Conservation (phyloP, 2,329 filamentous ascomycete species). For the Tolypocladium ophioglossoides region DNA sequence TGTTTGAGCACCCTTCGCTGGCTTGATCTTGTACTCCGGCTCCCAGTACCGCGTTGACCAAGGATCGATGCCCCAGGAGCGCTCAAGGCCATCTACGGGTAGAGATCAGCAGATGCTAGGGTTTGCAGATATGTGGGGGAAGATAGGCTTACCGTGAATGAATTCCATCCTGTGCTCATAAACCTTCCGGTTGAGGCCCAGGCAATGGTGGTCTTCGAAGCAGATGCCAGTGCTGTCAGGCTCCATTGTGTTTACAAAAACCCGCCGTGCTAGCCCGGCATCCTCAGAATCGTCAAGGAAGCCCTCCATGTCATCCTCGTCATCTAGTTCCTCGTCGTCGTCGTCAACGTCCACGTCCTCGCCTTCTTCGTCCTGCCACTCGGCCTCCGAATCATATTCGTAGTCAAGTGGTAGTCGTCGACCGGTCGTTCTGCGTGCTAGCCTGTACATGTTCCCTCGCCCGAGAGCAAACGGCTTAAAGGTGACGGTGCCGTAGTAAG, state of each 20-base stretch:
- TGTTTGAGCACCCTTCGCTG: constrained; percentile 6
- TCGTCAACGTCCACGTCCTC: constrained; percentile 61
- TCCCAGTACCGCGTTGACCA: constrained; percentile 78
- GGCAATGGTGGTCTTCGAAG: constrained; percentile 56
- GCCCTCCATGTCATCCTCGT: constrained; percentile 77
- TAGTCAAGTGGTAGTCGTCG: constrained; percentile 59
- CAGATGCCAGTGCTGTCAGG: constrained; percentile 72
- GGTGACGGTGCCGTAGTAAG: constrained; percentile 66
- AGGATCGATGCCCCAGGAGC: constrained; percentile 60
- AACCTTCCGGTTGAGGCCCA: constrained; percentile 36
- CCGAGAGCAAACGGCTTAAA: constrained; percentile 38
- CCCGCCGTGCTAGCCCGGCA: constrained; percentile 40
- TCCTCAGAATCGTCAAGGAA: constrained; percentile 87
- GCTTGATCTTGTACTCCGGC: constrained; percentile 22
- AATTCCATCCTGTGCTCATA: constrained; percentile 63
- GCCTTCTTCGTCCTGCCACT: constrained; percentile 70
- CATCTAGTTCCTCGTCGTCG: constrained; percentile 57
- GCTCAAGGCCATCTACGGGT: constrained; percentile 33
- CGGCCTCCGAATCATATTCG: constrained; percentile 77
- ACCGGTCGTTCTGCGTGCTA: constrained; percentile 44
- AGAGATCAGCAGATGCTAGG: not conserved
- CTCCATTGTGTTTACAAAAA: constrained; percentile 58
- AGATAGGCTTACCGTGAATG: constrained; percentile 48
- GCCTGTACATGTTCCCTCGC: constrained; percentile 32
- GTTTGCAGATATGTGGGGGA: not conserved